A percentile compares a stretch with the other conserved stretches of the same genome.
Conservation (phyloP, 768 basidiomycete genomes). For the Chalciporus sphaerocephalus region DNA sequence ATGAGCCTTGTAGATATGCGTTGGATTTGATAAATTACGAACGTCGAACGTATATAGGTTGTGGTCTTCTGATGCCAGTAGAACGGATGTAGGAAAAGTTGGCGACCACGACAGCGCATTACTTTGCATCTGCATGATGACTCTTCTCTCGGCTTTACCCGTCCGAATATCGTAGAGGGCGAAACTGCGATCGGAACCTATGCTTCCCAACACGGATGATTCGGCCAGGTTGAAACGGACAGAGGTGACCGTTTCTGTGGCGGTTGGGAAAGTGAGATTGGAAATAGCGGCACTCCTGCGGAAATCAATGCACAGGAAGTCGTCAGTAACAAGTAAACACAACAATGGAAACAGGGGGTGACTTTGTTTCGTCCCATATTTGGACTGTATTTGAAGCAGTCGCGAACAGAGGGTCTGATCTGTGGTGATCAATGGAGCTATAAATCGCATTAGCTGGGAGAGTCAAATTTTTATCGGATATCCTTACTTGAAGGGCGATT, state of each 20-base stretch:
- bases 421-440: conserved; percentile 93
- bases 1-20: conserved; percentile 94
- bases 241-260: conserved; percentile 82
- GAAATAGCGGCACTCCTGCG: conserved; percentile 77
- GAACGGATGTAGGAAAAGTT: conserved; percentile 84
- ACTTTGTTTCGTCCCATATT: conserved; percentile 98
- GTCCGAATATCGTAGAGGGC: conserved; percentile 95
- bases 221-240: conserved; percentile 94
- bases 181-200: conserved; percentile 93
- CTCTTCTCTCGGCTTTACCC: conserved; percentile 88
- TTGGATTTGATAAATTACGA: conserved; percentile 73
- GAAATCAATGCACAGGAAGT: conserved; percentile 2
- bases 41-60: conserved; percentile 98
- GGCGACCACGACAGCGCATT: conserved; percentile 95
- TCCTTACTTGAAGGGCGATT: conserved; percentile 84
- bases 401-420: conserved; percentile 83
- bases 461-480: not conserved
- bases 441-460: not conserved
- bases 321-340: conserved; percentile 6
- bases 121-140: conserved; percentile 91
- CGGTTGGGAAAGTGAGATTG: conserved; percentile 80
- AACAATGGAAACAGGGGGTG: not conserved
- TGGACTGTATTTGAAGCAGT: conserved; percentile 92
- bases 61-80: conserved; percentile 98
- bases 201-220: conserved; percentile 88